These are phyloP conservation scores for Aspergillus sp. DNA, from an alignment of 2,329 filamentous ascomycete species.

Conservation along the genomic window DNA sequence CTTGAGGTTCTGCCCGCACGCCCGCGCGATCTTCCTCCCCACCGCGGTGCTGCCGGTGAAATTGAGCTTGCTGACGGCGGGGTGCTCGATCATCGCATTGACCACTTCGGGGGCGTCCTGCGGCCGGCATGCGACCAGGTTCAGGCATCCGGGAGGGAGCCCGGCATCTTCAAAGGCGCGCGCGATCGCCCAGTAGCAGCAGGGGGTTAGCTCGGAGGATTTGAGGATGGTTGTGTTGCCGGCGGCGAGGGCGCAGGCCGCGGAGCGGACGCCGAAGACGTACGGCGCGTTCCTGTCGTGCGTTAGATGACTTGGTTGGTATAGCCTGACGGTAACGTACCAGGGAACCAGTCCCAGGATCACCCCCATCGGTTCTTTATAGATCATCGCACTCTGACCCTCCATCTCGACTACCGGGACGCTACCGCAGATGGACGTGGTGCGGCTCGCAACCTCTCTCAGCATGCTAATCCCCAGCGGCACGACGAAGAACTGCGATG, in stretches of 20 bases:
- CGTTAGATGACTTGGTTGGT: too few species aligned
- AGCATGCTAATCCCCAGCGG: conserved; percentile 31
- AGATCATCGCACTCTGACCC: conserved; percentile 52
- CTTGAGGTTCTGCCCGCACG: conserved; percentile 63
- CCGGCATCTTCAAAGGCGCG: conserved; percentile 60
- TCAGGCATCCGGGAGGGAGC: conserved; percentile 64
- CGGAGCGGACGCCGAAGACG: conserved; percentile 39
- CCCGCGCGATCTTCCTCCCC: conserved; percentile 57
- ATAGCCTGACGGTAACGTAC: too few species aligned
- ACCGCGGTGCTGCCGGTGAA: conserved; percentile 65
- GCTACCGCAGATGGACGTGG: conserved; percentile 37
- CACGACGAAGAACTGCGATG: conserved; percentile 22
- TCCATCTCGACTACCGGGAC: conserved; percentile 42
- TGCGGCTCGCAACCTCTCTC: conserved; percentile 41
- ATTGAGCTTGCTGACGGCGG: conserved; percentile 59
- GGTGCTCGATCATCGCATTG: conserved; percentile 54
- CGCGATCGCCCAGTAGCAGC: conserved; percentile 52
- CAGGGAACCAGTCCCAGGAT: conserved; percentile 70
- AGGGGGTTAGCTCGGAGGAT: conserved; percentile 56
- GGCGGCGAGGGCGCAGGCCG: conserved; percentile 55
- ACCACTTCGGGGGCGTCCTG: conserved; percentile 59
- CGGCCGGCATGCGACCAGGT: conserved; percentile 55
- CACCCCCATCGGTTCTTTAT: conserved; percentile 68
- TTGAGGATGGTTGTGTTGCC: conserved; percentile 69
- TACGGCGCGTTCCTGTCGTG: conserved; percentile 44